Evolutionary conservation across 768 basidiomycete species (phyloP).

Genomic region (Tulasnella sp.): DNA sequence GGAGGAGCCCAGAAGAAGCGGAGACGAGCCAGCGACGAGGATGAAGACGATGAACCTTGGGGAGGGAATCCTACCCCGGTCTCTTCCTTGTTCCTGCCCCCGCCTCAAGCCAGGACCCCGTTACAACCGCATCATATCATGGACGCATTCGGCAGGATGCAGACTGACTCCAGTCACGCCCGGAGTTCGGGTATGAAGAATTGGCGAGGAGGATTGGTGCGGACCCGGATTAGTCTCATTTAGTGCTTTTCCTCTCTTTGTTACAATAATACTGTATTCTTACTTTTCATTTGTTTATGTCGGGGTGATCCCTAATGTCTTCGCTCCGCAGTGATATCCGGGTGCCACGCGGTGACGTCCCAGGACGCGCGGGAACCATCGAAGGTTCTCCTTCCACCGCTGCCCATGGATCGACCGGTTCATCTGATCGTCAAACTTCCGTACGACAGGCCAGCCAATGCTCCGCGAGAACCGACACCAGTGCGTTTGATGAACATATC

Average conservation of each 20-base stretch:
- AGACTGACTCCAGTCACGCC: constrained; percentile 73
- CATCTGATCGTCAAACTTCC: constrained; percentile 78
- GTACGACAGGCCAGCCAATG: constrained; percentile 49
- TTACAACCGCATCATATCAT: constrained; percentile 82
- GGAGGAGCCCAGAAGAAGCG: constrained; percentile 45
- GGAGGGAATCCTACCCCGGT: constrained; percentile 48
- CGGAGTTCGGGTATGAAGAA: constrained; percentile 85
- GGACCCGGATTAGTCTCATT: constrained; percentile 76
- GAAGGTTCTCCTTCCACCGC: constrained; percentile 9
- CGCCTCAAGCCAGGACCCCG: constrained; percentile 74
- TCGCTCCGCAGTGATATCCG: not conserved
- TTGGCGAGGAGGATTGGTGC: constrained; percentile 79
- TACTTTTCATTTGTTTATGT: not conserved
- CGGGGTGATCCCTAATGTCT: not conserved
- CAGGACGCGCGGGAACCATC: not conserved
- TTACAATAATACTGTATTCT: not conserved
- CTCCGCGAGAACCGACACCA: constrained; percentile 55
- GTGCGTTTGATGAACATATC: constrained; percentile 1
- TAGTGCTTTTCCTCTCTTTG: constrained; percentile 34
- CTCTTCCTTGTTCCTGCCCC: constrained; percentile 73
- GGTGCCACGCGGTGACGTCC: not conserved
- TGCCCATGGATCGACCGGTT: constrained; percentile 37
- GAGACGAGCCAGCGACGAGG: constrained; percentile 53
- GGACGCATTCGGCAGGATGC: constrained; percentile 88
- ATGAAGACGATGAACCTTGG: constrained; percentile 38